Base-by-base conservation (phyloP, 2,329 filamentous ascomycete species). In the Arthroderma uncinatum region DNA sequence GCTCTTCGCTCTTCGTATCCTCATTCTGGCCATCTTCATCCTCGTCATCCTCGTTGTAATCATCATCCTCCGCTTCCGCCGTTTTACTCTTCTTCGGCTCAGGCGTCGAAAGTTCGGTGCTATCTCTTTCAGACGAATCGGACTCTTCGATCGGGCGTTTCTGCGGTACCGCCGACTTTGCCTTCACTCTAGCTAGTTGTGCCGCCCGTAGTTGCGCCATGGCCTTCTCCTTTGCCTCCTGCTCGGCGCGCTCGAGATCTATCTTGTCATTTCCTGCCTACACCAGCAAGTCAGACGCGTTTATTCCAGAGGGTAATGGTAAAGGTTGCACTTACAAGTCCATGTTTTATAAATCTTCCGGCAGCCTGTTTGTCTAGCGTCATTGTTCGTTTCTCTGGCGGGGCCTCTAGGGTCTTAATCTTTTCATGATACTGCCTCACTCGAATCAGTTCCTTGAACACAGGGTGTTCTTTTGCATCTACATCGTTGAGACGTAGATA, bases 391-490 rank as follows among this genome's bases (percentile, higher is more conserved):
- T 82, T 76, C 55, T 75, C 71, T 2, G 79, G 78, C 0, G 81
- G 80, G 5, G 77, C 79, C 71, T 96, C 90, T 2, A 83, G 80
- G 12, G 78, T 76, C 67, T 93, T 89, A 69, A 97, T 92, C 76
- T 97, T 98, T 59, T 82, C 83, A 73, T 95, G 95, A 71, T 97
- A 97, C 68, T 90, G 86, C 71, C 85, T 89, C 56, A 97, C 85
- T 57, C 93, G 84, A 58, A 83, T 85, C 61, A 98, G 80, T 75
- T 98, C 93, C 59, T 80, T 80, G 73, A 89, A 93, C 59, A 98
- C 82, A 28, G 88, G 81, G 68, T 97, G 92, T 55, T 86, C 79
- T 70, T 87, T 89, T n/a, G 87, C 85, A 66, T 95, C 82, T 30
- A 85, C 79, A 58, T 87, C 89, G 63, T 89, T 84, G 7, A 96